Conservation (phyloP, 169 alveolate genomes). For the Condylostoma magnum region DNA sequence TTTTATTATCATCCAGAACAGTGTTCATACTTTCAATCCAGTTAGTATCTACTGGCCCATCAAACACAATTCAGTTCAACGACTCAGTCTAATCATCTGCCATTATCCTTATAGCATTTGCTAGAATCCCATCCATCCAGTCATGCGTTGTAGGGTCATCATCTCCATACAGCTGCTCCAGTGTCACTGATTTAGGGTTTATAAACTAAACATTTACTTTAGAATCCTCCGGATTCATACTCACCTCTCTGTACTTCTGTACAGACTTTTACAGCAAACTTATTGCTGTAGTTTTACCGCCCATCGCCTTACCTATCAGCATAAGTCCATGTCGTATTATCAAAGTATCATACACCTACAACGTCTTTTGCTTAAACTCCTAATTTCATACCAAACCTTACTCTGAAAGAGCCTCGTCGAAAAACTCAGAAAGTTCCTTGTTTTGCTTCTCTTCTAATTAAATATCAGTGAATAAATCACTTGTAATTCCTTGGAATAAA, state of each 20-base stretch:
- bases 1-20: constrained; percentile 87
- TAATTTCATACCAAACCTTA: constrained; percentile 44
- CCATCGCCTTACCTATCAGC: constrained; percentile 84
- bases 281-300: constrained; percentile 76
- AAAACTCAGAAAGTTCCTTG: constrained; percentile 51
- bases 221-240: constrained; percentile 23
- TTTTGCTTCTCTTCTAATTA: constrained; percentile 62
- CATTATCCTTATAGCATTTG: constrained; percentile 75
- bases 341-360: constrained; percentile 74
- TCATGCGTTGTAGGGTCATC: constrained; percentile 66
- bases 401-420: constrained; percentile 40
- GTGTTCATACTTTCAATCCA: constrained; percentile 92
- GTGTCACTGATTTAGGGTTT: constrained; percentile 79
- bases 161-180: constrained; percentile 75
- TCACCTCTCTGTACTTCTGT: constrained; percentile 34
- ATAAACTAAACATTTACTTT: constrained; percentile 48
- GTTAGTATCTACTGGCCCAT: constrained; percentile 91
- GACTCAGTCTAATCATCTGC: constrained; percentile 73
- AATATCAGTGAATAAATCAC: constrained; percentile 77
- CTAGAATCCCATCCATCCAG: constrained; percentile 88
- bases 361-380: constrained; percentile 61
- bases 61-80: constrained; percentile 85
- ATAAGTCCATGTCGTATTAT: constrained; percentile 82
- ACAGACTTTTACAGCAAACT: constrained; percentile 44
- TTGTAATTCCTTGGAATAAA: constrained; percentile 67